Conservation (phyloP, 1,284 basidiomycete species). For the Ganoderma meredithae region DNA sequence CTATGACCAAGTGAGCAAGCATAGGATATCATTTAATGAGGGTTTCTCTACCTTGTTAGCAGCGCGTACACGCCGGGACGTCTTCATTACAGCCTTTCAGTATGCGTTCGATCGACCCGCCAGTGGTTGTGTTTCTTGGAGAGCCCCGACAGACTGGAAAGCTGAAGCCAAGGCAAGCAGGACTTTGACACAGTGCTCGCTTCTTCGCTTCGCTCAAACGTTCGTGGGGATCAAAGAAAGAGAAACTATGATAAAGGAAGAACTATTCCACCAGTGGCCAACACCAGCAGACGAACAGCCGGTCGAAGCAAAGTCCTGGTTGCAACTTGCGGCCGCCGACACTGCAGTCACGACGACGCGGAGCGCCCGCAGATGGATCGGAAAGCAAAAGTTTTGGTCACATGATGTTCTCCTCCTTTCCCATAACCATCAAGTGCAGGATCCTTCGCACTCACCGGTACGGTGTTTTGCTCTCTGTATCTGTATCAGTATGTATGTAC, state of each 20-base stretch:
- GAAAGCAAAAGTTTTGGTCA: slow-evolving; percentile 11
- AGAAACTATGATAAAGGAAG: not conserved
- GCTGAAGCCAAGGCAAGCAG: not conserved
- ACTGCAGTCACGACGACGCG: too few relatives aligned
- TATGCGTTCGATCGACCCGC: not conserved
- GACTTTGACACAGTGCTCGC: not conserved
- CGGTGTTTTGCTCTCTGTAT: too few relatives aligned
- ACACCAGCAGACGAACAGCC: not conserved
- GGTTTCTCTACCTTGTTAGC: slow-evolving; percentile 22
- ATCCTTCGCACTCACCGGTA: not conserved
- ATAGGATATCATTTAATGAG: not conserved
- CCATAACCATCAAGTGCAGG: slow-evolving; percentile 4
- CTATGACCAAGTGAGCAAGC: slow-evolving; percentile 10
- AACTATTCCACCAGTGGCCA: too few relatives aligned
- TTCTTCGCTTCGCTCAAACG: not conserved
- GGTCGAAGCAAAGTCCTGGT: too few relatives aligned
- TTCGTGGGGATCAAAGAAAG: not conserved
- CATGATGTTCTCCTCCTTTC: slow-evolving; percentile 24
- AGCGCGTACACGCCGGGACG: slow-evolving; percentile 10
- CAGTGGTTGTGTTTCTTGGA: not conserved
- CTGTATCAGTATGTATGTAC: too few relatives aligned
- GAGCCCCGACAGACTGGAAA: not conserved
- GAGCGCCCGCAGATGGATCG: slow-evolving; percentile 22
- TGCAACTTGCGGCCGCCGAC: too few relatives aligned
- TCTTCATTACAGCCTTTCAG: not conserved